Evolutionary conservation across 108 stramenopile species (phyloP).

Genomic region (Chaetoceros muelleri): DNA sequence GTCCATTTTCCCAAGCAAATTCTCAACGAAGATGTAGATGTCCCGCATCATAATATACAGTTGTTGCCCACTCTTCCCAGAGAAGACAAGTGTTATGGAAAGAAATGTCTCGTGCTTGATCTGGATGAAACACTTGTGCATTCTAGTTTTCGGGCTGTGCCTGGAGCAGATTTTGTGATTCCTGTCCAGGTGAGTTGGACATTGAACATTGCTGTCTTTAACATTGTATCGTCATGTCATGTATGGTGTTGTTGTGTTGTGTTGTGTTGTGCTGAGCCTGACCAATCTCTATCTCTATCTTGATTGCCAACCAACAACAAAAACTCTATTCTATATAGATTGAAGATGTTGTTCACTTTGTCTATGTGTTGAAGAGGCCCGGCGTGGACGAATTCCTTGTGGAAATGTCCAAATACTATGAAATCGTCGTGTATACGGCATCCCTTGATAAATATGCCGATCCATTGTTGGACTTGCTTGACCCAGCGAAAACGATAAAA

Average conservation of each 20-base stretch:
- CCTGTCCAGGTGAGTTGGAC: conserved; percentile 88
- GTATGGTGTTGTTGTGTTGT: too few relatives aligned
- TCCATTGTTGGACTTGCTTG: conserved; percentile 91
- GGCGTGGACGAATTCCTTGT: conserved; percentile 93
- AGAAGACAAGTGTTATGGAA: conserved; percentile 46
- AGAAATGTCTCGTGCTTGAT: conserved; percentile 93
- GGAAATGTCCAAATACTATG: conserved; percentile 91
- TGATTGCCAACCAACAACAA: too few relatives aligned
- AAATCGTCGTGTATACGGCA: conserved; percentile 98
- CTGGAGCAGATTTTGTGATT: conserved; percentile 95
- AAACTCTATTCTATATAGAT: conserved; percentile 59
- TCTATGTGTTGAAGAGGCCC: conserved; percentile 96
- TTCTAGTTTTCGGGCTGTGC: conserved; percentile 92
- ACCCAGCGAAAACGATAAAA: conserved; percentile 71
- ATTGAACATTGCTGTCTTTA: too few relatives aligned
- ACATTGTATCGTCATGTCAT: too few relatives aligned
- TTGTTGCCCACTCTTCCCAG: conserved; percentile 47
- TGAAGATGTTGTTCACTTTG: conserved; percentile 93
- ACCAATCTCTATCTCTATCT: background rate
- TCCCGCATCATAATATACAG: conserved; percentile 27
- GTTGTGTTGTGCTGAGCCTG: too few relatives aligned
- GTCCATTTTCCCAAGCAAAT: background rate
- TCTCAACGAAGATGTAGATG: conserved; percentile 8
- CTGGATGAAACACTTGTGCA: conserved; percentile 98
- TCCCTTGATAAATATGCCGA: conserved; percentile 97